Base-by-base conservation (phyloP, 2,329 filamentous ascomycete genomes). In the Periconia digitata region DNA sequence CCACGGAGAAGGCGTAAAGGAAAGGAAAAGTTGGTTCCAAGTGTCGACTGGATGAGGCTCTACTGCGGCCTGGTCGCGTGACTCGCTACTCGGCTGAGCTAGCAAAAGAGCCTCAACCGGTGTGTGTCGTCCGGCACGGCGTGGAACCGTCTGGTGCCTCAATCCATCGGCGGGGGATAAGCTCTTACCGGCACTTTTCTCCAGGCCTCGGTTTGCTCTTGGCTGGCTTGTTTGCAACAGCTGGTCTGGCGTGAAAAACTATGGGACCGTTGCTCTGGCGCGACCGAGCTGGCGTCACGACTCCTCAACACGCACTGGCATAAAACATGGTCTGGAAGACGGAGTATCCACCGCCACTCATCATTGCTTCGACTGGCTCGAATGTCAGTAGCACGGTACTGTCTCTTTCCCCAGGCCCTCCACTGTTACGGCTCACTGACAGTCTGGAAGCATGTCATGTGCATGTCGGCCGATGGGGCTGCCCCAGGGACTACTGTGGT, bases 111-210 rank as follows among this genome's bases (percentile, higher is more conserved):
- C 37, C 37, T 39, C 37, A 39, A 21, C 37, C 18, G n/a, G n/a
- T n/a, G 2, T 37, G 5, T 17, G 18, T 39, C 18, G n/a, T n/a
- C n/a, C n/a, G n/a, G n/a, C n/a, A n/a, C 18, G 17, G 17, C n/a
- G 15, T 20, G 18, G 5, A 18, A 13, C 12, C n/a, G 37, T 7
- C 18, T 15, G 15, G 13, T 39, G 21, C 15, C 13, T 22, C n/a
- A 15, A 12, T 39, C 15, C 7, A 13, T 12, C 15, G 15, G 6
- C 15, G 29, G 41, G n/a, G 42, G 20, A 41, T 13, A 22, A 23
- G 34, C 46, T 46, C 39, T 36, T 24, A 29, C 47, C 40, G 47
- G 39, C 12, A 43, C 38, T 43, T 35, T 43, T 36, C 36, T 43
- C 43, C 43, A 34, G 12, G n/a, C 16, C 32, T 32, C 38, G 43